Evolutionary conservation across 2,329 filamentous ascomycete genomes (phyloP).

Genomic region (Penicillium sp.): DNA sequence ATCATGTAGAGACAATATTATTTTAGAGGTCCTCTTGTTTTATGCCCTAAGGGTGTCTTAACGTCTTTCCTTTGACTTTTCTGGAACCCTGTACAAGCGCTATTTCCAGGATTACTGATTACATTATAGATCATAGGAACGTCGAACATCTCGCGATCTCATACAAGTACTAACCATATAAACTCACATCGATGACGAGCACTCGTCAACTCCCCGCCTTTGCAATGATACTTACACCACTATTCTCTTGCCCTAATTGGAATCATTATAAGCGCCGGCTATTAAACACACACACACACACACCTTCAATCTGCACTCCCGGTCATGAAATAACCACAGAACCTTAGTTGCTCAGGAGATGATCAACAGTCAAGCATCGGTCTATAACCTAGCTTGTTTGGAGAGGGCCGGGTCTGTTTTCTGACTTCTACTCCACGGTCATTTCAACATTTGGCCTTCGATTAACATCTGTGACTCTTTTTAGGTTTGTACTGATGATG

Average conservation of each 20-base stretch:
- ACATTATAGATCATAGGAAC: neutral
- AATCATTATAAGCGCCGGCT: neutral
- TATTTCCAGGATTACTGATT: neutral
- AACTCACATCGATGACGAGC: neutral
- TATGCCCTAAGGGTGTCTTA: neutral
- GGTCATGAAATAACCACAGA: neutral
- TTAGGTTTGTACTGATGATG: neutral
- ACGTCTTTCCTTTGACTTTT: neutral
- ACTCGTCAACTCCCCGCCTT: neutral
- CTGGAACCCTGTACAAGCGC: neutral
- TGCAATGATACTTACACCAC: neutral
- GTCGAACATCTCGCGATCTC: neutral
- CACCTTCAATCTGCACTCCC: too few species aligned
- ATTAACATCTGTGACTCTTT: neutral
- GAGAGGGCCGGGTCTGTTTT: neutral
- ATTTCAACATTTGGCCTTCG: neutral
- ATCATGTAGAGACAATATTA: neutral
- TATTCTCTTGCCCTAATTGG: neutral
- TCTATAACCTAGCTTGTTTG: neutral
- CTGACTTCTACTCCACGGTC: neutral
- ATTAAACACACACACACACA: too few species aligned
- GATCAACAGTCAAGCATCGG: neutral
- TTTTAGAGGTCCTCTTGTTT: too few species aligned
- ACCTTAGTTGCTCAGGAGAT: neutral
- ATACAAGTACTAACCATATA: neutral